Evolutionary conservation across 2,329 filamentous ascomycete species (phyloP).

Genomic region (Tolypocladium pustulatum): DNA sequence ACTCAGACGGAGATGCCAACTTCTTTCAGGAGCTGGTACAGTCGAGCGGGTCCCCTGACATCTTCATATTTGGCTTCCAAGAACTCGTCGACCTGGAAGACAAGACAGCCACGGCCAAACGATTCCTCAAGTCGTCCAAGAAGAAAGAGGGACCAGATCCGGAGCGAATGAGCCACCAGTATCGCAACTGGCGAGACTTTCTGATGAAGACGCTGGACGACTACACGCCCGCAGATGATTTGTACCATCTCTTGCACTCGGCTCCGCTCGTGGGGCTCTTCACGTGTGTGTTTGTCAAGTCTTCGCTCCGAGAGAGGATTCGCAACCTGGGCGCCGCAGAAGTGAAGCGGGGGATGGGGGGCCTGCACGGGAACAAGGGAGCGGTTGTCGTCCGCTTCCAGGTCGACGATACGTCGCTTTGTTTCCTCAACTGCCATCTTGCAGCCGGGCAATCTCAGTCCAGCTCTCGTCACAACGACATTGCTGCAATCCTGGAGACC

Average conservation of each 20-base stretch:
- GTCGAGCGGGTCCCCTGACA: constrained; percentile 70
- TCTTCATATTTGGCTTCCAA: constrained; percentile 93
- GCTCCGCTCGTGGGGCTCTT: constrained; percentile 85
- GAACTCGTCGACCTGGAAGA: constrained; percentile 97
- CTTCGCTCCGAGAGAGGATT: constrained; percentile 65
- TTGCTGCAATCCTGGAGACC: constrained; percentile 79
- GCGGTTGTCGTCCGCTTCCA: constrained; percentile 86
- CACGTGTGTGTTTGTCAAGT: constrained; percentile 89
- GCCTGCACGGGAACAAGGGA: constrained; percentile 92
- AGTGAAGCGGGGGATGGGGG: constrained; percentile 93
- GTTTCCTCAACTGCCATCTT: constrained; percentile 95
- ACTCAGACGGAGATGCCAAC: constrained; percentile 55
- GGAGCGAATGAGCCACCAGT: constrained; percentile 94
- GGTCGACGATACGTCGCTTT: constrained; percentile 86
- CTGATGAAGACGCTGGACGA: constrained; percentile 74
- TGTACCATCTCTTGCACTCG: constrained; percentile 81
- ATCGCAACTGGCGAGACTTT: constrained; percentile 92
- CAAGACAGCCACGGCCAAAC: constrained; percentile 95
- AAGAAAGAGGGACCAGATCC: constrained; percentile 73
- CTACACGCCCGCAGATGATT: constrained; percentile 62
- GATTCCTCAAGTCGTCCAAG: constrained; percentile 73
- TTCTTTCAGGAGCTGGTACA: constrained; percentile 77
- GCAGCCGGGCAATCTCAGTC: constrained; percentile 90
- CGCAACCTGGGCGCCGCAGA: constrained; percentile 69
- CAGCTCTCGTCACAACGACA: constrained; percentile 82